Evolutionary conservation across 768 basidiomycete species (phyloP), one percentile per base, ranked within the genome.

Genomic region (Boletus eberwhitei): DNA sequence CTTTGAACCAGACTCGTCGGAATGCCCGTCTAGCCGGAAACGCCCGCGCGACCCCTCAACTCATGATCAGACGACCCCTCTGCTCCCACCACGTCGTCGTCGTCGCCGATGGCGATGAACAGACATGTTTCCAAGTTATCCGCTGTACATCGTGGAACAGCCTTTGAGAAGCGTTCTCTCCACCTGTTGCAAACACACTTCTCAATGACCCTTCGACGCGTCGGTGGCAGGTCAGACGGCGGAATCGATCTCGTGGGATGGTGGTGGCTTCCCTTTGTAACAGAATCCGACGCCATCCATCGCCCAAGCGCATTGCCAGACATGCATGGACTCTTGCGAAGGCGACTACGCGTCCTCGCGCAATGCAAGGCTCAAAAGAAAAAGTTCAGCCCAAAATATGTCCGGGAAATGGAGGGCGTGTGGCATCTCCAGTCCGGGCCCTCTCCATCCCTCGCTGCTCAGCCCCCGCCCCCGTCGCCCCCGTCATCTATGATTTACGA

Each of bases 321-420:
- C 48, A 21, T 55, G 1, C 26, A 58, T 16, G 67, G 63, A 2
- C 52, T 63, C 1, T 35, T 43, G 5, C 75, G 83, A 22, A 73
- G 79, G 35, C 78, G 90, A 2, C 62, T 95, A 4, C 86, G 93
- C 49, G 79, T 97, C 11, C 69, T 96, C 21, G 92, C 80, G 0
- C 93, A 96, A 64, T 97, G 94, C 75, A 97, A 97, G 76, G 92
- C 92, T 0, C 90, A 94, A 64, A 87, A 84, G 74, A 86, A 84
- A 71, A 88, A 87, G 66, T 69, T 85, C 36, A 80, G 89, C 4
- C 92, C 93, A 3, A 84, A 84, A 24, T 87, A 86, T 61, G 81
- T 97, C 0, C 83, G 94, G 32, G 94, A 97, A 67, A 77, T 95
- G 73, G 94, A 97, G 66, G 94, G 94, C n/a, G 93, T 94, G 13